A percentile compares a stretch with the other conserved stretches of the same genome.
Evolutionary conservation across 305 asterid genomes (phyloP).

Genomic region (Fraxinus angustifolia): DNA sequence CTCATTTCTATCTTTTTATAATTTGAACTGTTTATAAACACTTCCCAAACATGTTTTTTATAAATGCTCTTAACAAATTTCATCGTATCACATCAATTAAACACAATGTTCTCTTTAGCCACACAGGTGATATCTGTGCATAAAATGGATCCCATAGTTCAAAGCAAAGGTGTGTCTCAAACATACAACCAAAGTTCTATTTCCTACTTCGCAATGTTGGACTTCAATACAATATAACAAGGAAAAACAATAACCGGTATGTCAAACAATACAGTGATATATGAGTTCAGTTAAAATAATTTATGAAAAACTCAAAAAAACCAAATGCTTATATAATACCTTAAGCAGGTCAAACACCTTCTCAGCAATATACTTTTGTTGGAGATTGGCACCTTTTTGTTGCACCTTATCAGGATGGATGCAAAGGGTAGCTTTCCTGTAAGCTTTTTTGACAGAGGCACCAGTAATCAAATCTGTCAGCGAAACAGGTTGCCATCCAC

Average conservation of each 20-base stretch:
- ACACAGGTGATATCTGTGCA: background rate
- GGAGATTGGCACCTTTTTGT: conserved; percentile 97
- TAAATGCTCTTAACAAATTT: background rate
- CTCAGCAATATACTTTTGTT: conserved; percentile 95
- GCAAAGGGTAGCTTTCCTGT: conserved; percentile 95
- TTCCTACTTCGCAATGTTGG: conserved; percentile 11
- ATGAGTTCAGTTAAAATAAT: background rate
- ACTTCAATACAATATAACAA: background rate
- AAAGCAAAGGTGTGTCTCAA: background rate
- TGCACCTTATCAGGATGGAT: conserved; percentile 99
- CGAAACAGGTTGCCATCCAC: conserved; percentile 99
- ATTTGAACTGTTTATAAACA: background rate
- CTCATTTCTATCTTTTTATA: background rate
- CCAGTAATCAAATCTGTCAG: conserved; percentile 90
- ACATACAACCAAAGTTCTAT: conserved; percentile 6
- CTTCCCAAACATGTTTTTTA: background rate
- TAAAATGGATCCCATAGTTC: background rate
- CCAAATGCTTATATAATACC: conserved; percentile 43
- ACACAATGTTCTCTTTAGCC: background rate
- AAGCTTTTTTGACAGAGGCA: conserved; percentile 79
- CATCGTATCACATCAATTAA: background rate
- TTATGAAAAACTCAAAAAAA: background rate
- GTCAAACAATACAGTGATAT: conserved; percentile 9
- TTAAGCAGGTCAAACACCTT: conserved; percentile 97
- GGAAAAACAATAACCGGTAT: background rate